Base-by-base conservation (phyloP, 441 rosid genomes). In the Erysimum cheiri region DNA sequence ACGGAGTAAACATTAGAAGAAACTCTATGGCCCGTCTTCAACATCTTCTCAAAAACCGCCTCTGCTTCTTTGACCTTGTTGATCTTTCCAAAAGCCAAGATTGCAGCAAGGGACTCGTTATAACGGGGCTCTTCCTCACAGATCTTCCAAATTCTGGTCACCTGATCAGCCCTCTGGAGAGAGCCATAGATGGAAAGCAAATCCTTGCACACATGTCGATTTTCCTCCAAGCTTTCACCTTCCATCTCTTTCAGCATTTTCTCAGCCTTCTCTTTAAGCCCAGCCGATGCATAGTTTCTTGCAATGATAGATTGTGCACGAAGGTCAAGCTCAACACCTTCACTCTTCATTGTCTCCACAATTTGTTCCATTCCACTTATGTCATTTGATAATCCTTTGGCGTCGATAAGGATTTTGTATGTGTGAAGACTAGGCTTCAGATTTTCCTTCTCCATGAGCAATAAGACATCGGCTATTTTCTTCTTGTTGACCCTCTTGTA, bases 361-460 rank as follows among this genome's bases (percentile, higher is more conserved):
- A 94, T 70, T 71, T 87, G 86, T 64, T 94, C 98, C 96, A 94
- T 92, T 64, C 97, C 99, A 15, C 74, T 32, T 17, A 88, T 67
- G 77, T 92, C 96, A 73, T 84, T 84, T 22, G 72, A 71, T 58
- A 35, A 81, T 13, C 98, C 97, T 75, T 94, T 92, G 44, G 79
- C 53, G 71, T 87, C 96, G 50, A 92, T 86, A 40, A 94, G 70
- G 72, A 85, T 48, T 76, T 74, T 86, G 79, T 90, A 94, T 11
- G 98, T 90, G 64, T 83, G 69, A 9, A 69, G 80, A 24, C 86
- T 56, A 17, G 96, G 94, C 84, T 87, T 87, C 57, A 90, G 77
- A 70, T 87, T 79, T 81, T 92, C 94, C 73, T 86, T 88, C 85
- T 90, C 97, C 98, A 94, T 88, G 50, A 94, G 71, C 35, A 88